phyloP scores from a whole-genome alignment of 169 alveolate genomes.

The Eimeria acervulina region DNA sequence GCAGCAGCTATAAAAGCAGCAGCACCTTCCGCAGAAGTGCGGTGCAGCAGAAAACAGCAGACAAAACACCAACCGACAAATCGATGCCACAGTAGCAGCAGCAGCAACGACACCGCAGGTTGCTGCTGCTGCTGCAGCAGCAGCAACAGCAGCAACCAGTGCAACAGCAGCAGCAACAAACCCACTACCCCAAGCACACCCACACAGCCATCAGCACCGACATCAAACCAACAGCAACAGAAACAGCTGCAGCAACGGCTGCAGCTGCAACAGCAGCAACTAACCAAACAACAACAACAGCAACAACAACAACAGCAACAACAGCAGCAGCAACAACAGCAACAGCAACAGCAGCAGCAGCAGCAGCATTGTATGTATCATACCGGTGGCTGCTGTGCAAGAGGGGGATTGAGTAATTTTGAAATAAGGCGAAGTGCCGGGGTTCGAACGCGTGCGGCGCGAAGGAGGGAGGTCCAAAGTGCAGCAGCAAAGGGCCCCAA shows the following conservation, averaged over 20 bases:
- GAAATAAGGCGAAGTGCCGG: not conserved
- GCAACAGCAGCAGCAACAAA: no score
- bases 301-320: not conserved
- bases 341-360: not conserved
- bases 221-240: not conserved
- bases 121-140: no score
- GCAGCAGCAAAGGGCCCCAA: constrained; percentile 44
- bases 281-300: not conserved
- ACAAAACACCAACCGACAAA: not conserved
- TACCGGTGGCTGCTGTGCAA: not conserved
- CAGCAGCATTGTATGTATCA: not conserved
- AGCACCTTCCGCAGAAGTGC: not conserved
- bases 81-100: not conserved
- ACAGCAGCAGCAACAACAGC: not conserved
- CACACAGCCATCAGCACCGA: not conserved
- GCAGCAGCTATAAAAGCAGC: not conserved
- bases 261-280: not conserved
- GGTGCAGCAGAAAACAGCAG: no score
- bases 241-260: not conserved
- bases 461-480: constrained; percentile 19
- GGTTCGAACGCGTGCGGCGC: constrained; percentile 26
- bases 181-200: not conserved
- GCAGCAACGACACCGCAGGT: constrained; percentile 19
- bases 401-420: not conserved
- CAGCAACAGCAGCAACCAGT: not conserved